A percentile compares a stretch with the other conserved stretches of the same genome.
These are phyloP conservation scores for Penicillium palitans DNA, from an alignment of 2,329 filamentous ascomycete genomes.

Conservation along the genomic window DNA sequence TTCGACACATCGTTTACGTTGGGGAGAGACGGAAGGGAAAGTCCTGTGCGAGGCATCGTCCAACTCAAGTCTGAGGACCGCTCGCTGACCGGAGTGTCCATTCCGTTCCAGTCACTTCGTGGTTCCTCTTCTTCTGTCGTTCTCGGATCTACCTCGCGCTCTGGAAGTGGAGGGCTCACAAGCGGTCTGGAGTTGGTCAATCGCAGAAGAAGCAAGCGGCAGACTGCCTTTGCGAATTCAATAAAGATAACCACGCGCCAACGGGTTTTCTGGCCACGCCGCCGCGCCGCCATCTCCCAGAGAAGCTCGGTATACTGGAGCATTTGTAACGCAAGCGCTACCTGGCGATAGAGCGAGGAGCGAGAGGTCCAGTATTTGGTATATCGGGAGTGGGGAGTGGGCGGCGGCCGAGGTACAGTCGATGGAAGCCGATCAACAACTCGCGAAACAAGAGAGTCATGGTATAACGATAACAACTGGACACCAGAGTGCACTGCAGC, in stretches of 20 bases:
- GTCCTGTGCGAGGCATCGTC: conserved; percentile 91
- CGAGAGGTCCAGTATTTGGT: conserved; percentile 63
- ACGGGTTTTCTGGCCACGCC: conserved; percentile 72
- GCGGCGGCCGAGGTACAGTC: conserved; percentile 51
- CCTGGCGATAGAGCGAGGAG: conserved; percentile 71
- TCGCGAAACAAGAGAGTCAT: conserved; percentile 79
- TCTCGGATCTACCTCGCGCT: conserved; percentile 75
- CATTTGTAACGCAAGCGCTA: conserved; percentile 81
- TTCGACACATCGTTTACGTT: conserved; percentile 77
- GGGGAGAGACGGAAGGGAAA: conserved; percentile 80
- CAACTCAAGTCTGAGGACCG: conserved; percentile 59
- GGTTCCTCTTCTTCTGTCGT: conserved; percentile 50
- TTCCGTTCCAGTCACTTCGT: conserved; percentile 46
- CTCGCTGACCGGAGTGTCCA: conserved; percentile 46
- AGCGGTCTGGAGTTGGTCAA: conserved; percentile 81
- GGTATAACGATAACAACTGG: conserved; percentile 87
- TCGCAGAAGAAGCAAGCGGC: conserved; percentile 74
- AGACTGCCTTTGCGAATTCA: conserved; percentile 83
- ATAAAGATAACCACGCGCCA: conserved; percentile 87
- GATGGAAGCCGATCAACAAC: conserved; percentile 58
- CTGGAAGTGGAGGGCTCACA: conserved; percentile 79
- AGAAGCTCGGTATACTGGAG: conserved; percentile 92
- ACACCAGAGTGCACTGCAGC: conserved; percentile 74
- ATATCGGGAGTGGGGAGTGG: conserved; percentile 62
- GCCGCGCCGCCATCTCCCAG: conserved; percentile 96